A percentile compares a stretch with the other conserved stretches of the same genome.
Evolutionary conservation across 345 rosid genomes (phyloP).

Genomic region (Eucalyptus pauciflora): DNA sequence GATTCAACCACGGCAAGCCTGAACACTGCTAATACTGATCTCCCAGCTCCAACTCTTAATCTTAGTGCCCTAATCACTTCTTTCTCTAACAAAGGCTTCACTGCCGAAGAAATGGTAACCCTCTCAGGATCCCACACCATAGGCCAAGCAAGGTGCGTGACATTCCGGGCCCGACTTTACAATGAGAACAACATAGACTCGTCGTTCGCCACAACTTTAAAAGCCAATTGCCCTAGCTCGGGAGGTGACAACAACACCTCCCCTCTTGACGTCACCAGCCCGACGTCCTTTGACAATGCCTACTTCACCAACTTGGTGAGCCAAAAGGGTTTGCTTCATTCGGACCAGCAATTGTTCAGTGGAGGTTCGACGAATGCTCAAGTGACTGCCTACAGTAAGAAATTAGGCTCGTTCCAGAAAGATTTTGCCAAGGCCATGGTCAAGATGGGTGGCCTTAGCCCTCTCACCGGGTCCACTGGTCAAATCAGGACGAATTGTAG

Average conservation of each 20-base stretch:
- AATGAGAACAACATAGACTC: conserved; percentile 22
- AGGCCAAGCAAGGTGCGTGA: conserved; percentile 30
- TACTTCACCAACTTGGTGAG: background rate
- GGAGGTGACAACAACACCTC: background rate
- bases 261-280: background rate
- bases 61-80: background rate
- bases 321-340: background rate
- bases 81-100: background rate
- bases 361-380: background rate
- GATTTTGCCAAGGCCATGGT: background rate
- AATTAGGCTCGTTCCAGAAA: background rate
- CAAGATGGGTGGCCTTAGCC: conserved; percentile 1
- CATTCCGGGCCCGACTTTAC: conserved; percentile 33
- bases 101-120: background rate
- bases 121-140: conserved; percentile 31
- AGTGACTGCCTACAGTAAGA: background rate
- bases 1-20: background rate
- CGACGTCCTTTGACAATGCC: background rate
- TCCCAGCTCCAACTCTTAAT: background rate
- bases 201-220: conserved; percentile 23
- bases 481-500: background rate
- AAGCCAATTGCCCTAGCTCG: background rate
- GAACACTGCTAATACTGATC: background rate
- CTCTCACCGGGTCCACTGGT: background rate
- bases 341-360: background rate